Evolutionary conservation across 371 early-diverging fungal genomes (phyloP), one percentile per base, ranked within the genome.

Genomic region (Rhizoclosmatium hyalinum): DNA sequence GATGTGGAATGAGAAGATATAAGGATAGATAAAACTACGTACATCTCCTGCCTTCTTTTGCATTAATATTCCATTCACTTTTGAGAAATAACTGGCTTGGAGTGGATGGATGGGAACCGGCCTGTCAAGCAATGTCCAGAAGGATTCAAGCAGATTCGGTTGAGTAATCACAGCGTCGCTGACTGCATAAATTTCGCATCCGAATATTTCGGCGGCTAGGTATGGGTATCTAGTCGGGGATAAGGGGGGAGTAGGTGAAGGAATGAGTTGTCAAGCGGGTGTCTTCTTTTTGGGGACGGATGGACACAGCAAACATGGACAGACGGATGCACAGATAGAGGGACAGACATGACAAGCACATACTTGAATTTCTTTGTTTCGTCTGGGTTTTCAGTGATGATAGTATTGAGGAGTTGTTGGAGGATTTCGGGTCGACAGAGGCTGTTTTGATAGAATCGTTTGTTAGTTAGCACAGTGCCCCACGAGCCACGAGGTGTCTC

Each of bases 61-160:
- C 66, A 96, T 79, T 53, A 96, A 88, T 3, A 92, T 89, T 46
- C 90, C 88, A 79, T 95, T 94, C 50, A 95, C 93, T 83, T 94
- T 95, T 76, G 89, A 87, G 79, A 95, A 96, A 82, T 94, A 94
- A 66, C 91, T 90, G 2, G 97, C 94, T 72, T 93, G 93, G 17
- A 92, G 81, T 6, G 92, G 85, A 69, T 94, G 90, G 74, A 95
- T 79, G 56, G 92, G 90, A 6, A 89, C 89, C 17, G 90, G 90
- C 6, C 88, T 86, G 75, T 94, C 93, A 73, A 96, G 83, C 67
- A 95, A 86, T 43, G 85, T 83, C 96, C 96, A 96, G 74, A 96
- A 92, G 62, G 84, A 82, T 74, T 87, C 87, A n/a, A 96, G 84
- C 65, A 95, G 81, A 14, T 90, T 90, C 58, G 77, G 84, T 67